phyloP scores from a whole-genome alignment of 495 filamentous ascomycete genomes.

The Amniculicola lignicola region DNA sequence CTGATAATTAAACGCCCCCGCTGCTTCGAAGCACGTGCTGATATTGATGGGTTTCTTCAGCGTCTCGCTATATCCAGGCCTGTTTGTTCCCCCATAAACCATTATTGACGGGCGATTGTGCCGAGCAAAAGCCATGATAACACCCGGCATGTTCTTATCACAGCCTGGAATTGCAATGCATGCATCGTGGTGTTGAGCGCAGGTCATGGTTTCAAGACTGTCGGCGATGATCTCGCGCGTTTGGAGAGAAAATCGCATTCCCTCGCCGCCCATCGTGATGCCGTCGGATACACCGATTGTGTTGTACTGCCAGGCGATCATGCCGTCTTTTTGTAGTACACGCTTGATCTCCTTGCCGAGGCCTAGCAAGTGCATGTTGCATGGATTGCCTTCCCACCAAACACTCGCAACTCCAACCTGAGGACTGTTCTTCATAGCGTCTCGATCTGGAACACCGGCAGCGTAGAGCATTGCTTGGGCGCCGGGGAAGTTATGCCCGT shows the following conservation, averaged over 20 bases:
- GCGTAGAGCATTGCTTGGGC: constrained; percentile 95
- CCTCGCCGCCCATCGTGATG: constrained; percentile 96
- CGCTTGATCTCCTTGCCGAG: constrained; percentile 88
- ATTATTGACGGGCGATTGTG: constrained; percentile 86
- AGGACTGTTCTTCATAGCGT: constrained; percentile 84
- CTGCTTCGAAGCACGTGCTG: constrained; percentile 83
- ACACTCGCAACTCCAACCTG: constrained; percentile 88
- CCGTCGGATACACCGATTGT: constrained; percentile 91
- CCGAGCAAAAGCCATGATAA: constrained; percentile 76
- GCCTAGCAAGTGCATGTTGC: constrained; percentile 74
- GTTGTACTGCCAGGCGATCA: constrained; percentile 93
- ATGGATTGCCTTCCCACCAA: constrained; percentile 98
- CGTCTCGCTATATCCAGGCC: constrained; percentile 75
- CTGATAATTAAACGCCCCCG: constrained; percentile 81
- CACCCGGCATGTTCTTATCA: constrained; percentile 98
- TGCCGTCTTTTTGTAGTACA: constrained; percentile 72
- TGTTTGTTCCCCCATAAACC: constrained; percentile 89
- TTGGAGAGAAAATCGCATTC: constrained; percentile 98
- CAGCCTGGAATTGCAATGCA: constrained; percentile 94
- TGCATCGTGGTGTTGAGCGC: constrained; percentile 74
- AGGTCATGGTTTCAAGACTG: constrained; percentile 88
- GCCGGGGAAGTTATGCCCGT: constrained; percentile 87
- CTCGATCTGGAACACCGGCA: constrained; percentile 77
- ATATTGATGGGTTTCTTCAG: constrained; percentile 84
- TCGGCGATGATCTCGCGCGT: constrained; percentile 94